Evolutionary conservation across 805 yeast genomes (phyloP), one percentile per base, ranked within the genome.

Genomic region (fission yeast (Schizosaccharomyces pombe)): DNA sequence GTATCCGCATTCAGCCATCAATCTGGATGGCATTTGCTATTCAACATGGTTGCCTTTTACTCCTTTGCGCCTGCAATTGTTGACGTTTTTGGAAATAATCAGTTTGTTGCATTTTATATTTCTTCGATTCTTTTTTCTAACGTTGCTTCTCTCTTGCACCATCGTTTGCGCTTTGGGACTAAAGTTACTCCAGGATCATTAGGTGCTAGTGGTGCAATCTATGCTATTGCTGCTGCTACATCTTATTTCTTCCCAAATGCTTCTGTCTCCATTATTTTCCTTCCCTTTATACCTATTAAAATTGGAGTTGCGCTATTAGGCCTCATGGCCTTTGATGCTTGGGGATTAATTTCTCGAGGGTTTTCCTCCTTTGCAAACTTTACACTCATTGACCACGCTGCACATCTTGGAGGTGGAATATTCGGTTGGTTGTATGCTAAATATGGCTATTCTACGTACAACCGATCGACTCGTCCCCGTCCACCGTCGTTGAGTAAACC

Each of bases 41-140:
- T 49, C 34, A 49, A 49, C 33, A 49, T 49, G 53, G n/a, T 29
- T 16, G 53, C 39, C 14, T 32, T 49, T 22, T 49, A 49, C 16
- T 49, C 53, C 6, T 49, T 49, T 28, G 53, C 39, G 14, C 39
- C 39, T 29, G 24, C 30, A 6, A 30, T 49, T 5, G 24, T 49
- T 29, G 39, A 30, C 11, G 53, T 32, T 1, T 26, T 49, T 26
- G 53, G 53, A n/a, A 19, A 14, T 12, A 30, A 30, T n/a, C 53
- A 49, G 14, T 49, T 49, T 19, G 5, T 32, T 4, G 53, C 53
- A 1, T 49, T 49, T 24, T 49, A 26, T 30, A 30, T 26, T 30
- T 26, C 53, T 8, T 49, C 53, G 14, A 30, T 30, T 5, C 22
- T 49, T 24, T 16, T 29, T 9, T 49, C 53, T 30, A 30, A 49